Conservation (phyloP, 2,329 filamentous ascomycete species). For the Rhytidhysteron rufulum region DNA sequence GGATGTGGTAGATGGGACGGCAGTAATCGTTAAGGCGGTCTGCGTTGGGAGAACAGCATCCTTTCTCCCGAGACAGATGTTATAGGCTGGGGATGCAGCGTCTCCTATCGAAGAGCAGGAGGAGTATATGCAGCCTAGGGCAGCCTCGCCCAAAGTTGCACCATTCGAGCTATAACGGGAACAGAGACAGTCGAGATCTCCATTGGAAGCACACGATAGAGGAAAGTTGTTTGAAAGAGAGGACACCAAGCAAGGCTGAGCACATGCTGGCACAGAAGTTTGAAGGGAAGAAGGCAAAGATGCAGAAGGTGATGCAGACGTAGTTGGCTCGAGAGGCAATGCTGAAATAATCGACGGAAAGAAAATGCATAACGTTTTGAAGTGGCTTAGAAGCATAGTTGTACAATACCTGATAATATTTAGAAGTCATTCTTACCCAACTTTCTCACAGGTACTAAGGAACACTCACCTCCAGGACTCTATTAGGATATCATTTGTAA, state of each 20-base stretch:
- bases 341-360: slow-evolving; percentile 32
- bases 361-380: slow-evolving; percentile 34
- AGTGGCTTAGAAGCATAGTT: slow-evolving; percentile 37
- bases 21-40: slow-evolving; percentile 28
- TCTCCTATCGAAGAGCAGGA: slow-evolving; percentile 23
- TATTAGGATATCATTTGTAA: slow-evolving; percentile 27
- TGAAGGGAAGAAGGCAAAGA: slow-evolving; percentile 26
- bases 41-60: slow-evolving; percentile 34
- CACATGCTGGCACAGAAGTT: slow-evolving; percentile 30
- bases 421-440: slow-evolving; percentile 23
- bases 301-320: slow-evolving; percentile 17
- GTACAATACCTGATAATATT: slow-evolving; percentile 30
- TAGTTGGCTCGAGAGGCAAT: slow-evolving; percentile 22
- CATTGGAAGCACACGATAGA: slow-evolving; percentile 28
- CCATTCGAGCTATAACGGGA: slow-evolving; percentile 34
- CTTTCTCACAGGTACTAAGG: slow-evolving; percentile 4
- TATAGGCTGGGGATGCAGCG: slow-evolving; percentile 26
- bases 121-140: slow-evolving; percentile 34
- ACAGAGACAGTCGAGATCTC: slow-evolving; percentile 33
- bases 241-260: slow-evolving; percentile 31
- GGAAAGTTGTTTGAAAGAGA: slow-evolving; percentile 32
- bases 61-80: slow-evolving; percentile 32
- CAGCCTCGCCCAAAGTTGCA: slow-evolving; percentile 35
- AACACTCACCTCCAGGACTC: slow-evolving; percentile 26
- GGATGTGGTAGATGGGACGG: background rate